These are phyloP conservation scores for Pseudoscleropodium purum DNA, from an alignment of 225 moss, liverwort and hornwort species.

Conservation along the genomic window DNA sequence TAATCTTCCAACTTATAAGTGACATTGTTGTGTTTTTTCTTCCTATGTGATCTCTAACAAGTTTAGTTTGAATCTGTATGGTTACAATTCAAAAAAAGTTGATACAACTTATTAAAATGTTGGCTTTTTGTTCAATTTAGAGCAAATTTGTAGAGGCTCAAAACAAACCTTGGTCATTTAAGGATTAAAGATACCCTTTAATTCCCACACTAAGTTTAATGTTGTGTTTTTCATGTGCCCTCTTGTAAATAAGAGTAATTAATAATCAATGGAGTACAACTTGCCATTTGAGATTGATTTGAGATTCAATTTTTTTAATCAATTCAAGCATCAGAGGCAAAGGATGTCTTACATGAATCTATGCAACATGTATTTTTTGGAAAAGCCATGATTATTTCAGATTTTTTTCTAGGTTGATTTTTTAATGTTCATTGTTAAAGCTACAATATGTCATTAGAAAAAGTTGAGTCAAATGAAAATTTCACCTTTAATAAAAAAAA, in stretches of 20 bases:
- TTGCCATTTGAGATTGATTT: background rate
- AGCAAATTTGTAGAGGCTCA: no score
- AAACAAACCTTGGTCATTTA: no score
- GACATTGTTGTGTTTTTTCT: no score
- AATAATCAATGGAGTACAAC: background rate
- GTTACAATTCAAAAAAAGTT: no score
- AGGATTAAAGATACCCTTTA: background rate
- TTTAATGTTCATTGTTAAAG: background rate
- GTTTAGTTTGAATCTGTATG: no score
- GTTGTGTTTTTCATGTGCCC: rapidly evolving
- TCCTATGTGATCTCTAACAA: no score
- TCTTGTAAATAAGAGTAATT: rapidly evolving
- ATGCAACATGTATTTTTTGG: background rate
- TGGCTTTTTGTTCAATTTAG: no score
- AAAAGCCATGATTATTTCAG: background rate
- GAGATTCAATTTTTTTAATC: background rate
- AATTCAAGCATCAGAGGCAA: background rate
- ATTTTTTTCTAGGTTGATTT: background rate
- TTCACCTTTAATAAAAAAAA: no score
- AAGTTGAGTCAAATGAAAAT: background rate
- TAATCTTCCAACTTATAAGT: no score
- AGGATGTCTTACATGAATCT: background rate
- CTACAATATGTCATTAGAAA: background rate
- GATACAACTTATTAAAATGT: no score
- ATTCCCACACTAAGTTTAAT: background rate